A percentile compares a stretch with the other conserved stretches of the same genome.
Evolutionary conservation across 768 basidiomycete genomes (phyloP).

Genomic region (Auricularia cornea): DNA sequence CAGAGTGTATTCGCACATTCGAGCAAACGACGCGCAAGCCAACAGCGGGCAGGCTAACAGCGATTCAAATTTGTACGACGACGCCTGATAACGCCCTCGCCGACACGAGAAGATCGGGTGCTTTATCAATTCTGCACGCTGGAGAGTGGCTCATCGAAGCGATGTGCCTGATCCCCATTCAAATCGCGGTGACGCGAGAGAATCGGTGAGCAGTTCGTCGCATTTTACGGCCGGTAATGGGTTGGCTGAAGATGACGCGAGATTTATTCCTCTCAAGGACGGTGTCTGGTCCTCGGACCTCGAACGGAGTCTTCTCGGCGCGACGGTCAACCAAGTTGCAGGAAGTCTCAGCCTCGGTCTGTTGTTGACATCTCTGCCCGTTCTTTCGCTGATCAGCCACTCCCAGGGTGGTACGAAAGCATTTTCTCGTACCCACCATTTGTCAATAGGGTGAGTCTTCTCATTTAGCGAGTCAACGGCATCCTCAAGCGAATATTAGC

Average conservation of each 20-base stretch:
- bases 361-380: neutral
- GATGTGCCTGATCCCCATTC: conserved; percentile 56
- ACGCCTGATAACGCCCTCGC: neutral
- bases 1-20: conserved; percentile 36
- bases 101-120: conserved; percentile 18
- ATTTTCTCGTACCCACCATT: conserved; percentile 36
- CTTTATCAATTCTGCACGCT: conserved; percentile 31
- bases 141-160: conserved; percentile 60
- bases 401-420: conserved; percentile 59
- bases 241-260: neutral
- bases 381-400: conserved; percentile 19
- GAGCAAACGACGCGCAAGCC: conserved; percentile 47
- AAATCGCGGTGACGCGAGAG: conserved; percentile 49
- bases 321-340: conserved; percentile 49
- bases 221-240: neutral
- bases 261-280: conserved; percentile 51
- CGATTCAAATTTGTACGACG: conserved; percentile 21
- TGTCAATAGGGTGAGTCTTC: conserved; percentile 40
- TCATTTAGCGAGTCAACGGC: neutral
- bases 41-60: conserved; percentile 34
- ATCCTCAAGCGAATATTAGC: conserved; percentile 24
- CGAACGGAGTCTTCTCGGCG: conserved; percentile 48
- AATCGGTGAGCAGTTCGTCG: conserved; percentile 27
- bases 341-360: conserved; percentile 21
- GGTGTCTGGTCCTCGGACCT: conserved; percentile 41